Evolutionary conservation across 495 filamentous ascomycete species (phyloP), one percentile per base, ranked within the genome.

Genomic region (Penicillium subrubescens): DNA sequence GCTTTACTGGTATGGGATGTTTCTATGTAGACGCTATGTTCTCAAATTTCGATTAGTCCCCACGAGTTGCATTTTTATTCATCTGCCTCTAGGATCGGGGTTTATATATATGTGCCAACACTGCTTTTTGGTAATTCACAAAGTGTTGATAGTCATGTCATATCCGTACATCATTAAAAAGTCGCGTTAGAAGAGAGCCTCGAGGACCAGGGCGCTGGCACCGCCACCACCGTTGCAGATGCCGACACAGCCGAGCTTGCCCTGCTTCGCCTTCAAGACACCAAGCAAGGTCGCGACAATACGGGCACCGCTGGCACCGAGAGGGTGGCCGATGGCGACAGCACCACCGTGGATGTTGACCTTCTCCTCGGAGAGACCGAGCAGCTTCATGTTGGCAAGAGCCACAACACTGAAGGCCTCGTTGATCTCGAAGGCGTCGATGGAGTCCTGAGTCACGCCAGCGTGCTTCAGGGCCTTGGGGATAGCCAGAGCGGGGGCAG

Each of bases 171-270:
- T 71, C 66, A 31, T 71, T 63, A 68, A 65, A 55, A 71, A 43
- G 63, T 25, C 43, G 58, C 29, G 57, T 76, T 72, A 79, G 41
- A 70, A 66, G 44, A 83, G 67, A 53, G 77, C 77, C 82, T 99
- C 94, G 69, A 99, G 83, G 57, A 99, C 90, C 61, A 99, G 79
- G 53, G 96, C 94, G 71, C 88, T 92, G 43, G 95, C 95, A 69
- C 95, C 95, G 68, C 95, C 95, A 44, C 95, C 95, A 61, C 95
- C 95, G 80, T 99, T 99, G 86, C 95, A 99, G 72, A 99, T 99
- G 46, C 94, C 95, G 39, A 91, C 93, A 72, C 87, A 90, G 52
- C 95, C 95, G 76, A 97, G 87, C 89, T 96, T 98, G 58, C 87
- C 93, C 74, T 91, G 90, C 83, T 92, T 92, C 67, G 94, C 91